Percentiles rank a stretch among this genome's conserved stretches.
These are phyloP conservation scores for Rhizoctonia solani DNA, from an alignment of 1,284 basidiomycete species.

Conservation along the genomic window DNA sequence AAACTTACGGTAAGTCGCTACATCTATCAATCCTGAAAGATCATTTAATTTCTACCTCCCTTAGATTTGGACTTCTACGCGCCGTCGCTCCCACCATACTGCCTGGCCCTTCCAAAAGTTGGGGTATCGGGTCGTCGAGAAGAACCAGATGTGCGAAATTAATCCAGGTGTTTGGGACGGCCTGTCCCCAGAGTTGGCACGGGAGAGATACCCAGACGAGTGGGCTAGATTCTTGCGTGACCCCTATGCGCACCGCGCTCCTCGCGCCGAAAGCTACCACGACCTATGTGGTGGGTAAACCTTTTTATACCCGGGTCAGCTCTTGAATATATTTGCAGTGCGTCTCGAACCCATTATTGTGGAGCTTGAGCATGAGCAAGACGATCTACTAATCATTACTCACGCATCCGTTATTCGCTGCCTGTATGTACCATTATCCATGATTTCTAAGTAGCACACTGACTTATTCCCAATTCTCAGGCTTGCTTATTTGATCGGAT, in stretches of 20 bases:
- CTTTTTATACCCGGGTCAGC: background rate
- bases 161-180: slow-evolving; percentile 98
- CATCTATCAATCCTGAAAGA: background rate
- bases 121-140: slow-evolving; percentile 76
- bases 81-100: slow-evolving; percentile 90
- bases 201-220: slow-evolving; percentile 89
- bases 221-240: slow-evolving; percentile 92
- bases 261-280: slow-evolving; percentile 93
- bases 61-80: slow-evolving; percentile 96
- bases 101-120: slow-evolving; percentile 88
- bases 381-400: slow-evolving; percentile 77
- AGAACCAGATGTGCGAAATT: slow-evolving; percentile 95
- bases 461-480: slow-evolving; percentile 40
- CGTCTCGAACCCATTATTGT: slow-evolving; percentile 82
- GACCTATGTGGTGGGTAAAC: slow-evolving; percentile 68
- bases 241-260: slow-evolving; percentile 91
- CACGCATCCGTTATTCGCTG: slow-evolving; percentile 98
- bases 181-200: slow-evolving; percentile 86
- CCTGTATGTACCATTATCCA: slow-evolving; percentile 51
- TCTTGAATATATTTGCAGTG: slow-evolving; percentile 50
- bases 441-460: slow-evolving; percentile 47
- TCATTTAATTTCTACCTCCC: slow-evolving; percentile 9
- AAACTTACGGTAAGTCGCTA: slow-evolving; percentile 67
- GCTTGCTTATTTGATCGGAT: slow-evolving; percentile 86
- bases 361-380: slow-evolving; percentile 78